A percentile compares a stretch with the other conserved stretches of the same genome.
Evolutionary conservation across 257 asterid genomes (phyloP).

Genomic region (Gentiana straminea): DNA sequence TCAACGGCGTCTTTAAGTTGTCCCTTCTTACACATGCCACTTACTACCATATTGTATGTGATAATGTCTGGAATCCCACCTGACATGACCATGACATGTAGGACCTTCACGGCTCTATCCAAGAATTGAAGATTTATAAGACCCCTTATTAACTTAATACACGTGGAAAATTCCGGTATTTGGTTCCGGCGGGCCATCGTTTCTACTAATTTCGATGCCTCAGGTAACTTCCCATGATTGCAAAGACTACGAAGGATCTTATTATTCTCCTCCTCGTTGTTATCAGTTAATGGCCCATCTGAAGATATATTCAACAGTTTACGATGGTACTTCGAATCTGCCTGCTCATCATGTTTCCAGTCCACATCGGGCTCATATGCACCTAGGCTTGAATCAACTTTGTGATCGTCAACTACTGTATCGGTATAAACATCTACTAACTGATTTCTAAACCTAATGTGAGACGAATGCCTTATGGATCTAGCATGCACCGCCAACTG

Average conservation of each 20-base stretch:
- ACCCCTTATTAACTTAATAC: conserved; percentile 75
- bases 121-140: conserved; percentile 40
- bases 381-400: conserved; percentile 19
- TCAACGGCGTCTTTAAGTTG: conserved; percentile 41
- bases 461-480: conserved; percentile 17
- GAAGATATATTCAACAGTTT: conserved; percentile 19
- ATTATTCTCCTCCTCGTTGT: conserved; percentile 61
- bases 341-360: conserved; percentile 18
- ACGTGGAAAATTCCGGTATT: conserved; percentile 58
- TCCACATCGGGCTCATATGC: conserved; percentile 12
- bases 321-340: conserved; percentile 19
- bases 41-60: conserved; percentile 76
- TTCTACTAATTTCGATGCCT: conserved; percentile 54
- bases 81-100: conserved; percentile 66
- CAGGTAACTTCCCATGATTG: conserved; percentile 43
- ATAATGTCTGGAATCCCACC: conserved; percentile 83
- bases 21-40: conserved; percentile 66
- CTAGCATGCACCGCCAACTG: conserved; percentile 18
- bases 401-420: conserved; percentile 16
- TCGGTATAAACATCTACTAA: conserved; percentile 30
- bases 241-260: conserved; percentile 55
- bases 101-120: conserved; percentile 50
- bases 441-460: conserved; percentile 26
- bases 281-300: conserved; percentile 43
- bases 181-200: conserved; percentile 75